A percentile compares a stretch with the other conserved stretches of the same genome.
These are phyloP conservation scores for Malus sieversii DNA, from an alignment of 306 rosid species.

Conservation along the genomic window DNA sequence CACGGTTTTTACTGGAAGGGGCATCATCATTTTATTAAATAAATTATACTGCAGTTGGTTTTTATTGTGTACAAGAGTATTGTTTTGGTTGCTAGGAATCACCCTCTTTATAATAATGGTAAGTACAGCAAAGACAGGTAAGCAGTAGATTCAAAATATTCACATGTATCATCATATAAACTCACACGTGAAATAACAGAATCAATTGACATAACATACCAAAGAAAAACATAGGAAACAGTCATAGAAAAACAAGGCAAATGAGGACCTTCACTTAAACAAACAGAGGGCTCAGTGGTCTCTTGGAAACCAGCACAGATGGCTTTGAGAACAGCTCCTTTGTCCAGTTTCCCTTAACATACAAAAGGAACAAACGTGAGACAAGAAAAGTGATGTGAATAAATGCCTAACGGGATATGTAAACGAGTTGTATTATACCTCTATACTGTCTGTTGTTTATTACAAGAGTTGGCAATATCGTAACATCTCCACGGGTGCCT, in stretches of 20 bases:
- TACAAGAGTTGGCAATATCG: conserved; percentile 88
- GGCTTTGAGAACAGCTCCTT: conserved; percentile 86
- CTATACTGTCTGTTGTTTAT: conserved; percentile 87
- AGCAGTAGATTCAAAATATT: neutral
- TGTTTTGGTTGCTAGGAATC: neutral
- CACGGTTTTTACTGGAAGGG: neutral
- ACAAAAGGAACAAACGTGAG: neutral
- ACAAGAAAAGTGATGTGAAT: neutral
- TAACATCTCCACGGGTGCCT: conserved; percentile 93
- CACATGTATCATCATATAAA: neutral
- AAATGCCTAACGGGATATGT: neutral
- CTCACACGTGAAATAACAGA: neutral
- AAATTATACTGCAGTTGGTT: neutral
- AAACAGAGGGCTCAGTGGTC: conserved; percentile 85
- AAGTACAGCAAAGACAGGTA: neutral
- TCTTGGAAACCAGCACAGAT: conserved; percentile 81
- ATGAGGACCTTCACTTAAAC: conserved; percentile 70
- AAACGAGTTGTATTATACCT: conserved; percentile 38
- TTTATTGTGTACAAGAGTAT: neutral
- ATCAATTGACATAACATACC: neutral
- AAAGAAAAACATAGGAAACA: neutral
- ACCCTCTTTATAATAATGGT: neutral
- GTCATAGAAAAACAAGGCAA: neutral
- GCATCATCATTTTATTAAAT: neutral
- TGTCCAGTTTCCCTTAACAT: conserved; percentile 72